Evolutionary conservation across 2,329 filamentous ascomycete genomes (phyloP).

Genomic region (Cephalotrichum gorgonifer): DNA sequence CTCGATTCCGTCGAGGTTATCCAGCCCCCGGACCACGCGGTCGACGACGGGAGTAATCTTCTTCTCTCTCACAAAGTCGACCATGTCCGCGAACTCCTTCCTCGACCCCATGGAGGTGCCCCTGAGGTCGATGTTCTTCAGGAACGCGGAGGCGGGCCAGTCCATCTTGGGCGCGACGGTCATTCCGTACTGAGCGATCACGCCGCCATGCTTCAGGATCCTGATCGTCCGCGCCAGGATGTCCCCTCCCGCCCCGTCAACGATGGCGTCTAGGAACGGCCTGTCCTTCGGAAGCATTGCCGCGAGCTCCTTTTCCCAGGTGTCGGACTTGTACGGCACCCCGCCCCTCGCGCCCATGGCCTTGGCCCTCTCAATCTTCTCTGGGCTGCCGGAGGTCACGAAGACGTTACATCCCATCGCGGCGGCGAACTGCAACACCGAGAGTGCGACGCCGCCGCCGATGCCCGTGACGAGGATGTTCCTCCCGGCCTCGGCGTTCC

Average conservation of each 20-base stretch:
- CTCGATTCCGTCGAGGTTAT: conserved; percentile 70
- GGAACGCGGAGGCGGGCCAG: conserved; percentile 71
- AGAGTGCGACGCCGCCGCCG: conserved; percentile 81
- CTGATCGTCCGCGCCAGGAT: conserved; percentile 58
- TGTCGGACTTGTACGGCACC: conserved; percentile 67
- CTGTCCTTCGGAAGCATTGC: conserved; percentile 52
- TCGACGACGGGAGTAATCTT: conserved; percentile 71
- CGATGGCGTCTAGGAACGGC: conserved; percentile 67
- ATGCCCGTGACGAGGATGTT: conserved; percentile 87
- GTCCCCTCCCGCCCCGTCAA: conserved; percentile 87
- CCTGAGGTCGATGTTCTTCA: conserved; percentile 79
- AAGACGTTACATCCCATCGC: conserved; percentile 68
- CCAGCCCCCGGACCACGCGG: conserved; percentile 60
- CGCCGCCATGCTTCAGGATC: conserved; percentile 69
- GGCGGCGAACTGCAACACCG: conserved; percentile 69
- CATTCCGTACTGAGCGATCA: conserved; percentile 89
- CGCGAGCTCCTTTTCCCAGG: conserved; percentile 71
- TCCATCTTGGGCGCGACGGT: conserved; percentile 77
- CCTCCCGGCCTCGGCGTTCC: conserved; percentile 48
- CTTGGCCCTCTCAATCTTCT: conserved; percentile 65
- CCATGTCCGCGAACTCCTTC: conserved; percentile 84
- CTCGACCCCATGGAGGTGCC: conserved; percentile 88
- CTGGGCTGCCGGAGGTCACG: conserved; percentile 64
- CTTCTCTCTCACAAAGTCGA: conserved; percentile 65
- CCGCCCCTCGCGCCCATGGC: conserved; percentile 69